These are phyloP conservation scores for Botrytis cinerea DNA, from an alignment of 2,329 filamentous ascomycete species.

Conservation along the genomic window DNA sequence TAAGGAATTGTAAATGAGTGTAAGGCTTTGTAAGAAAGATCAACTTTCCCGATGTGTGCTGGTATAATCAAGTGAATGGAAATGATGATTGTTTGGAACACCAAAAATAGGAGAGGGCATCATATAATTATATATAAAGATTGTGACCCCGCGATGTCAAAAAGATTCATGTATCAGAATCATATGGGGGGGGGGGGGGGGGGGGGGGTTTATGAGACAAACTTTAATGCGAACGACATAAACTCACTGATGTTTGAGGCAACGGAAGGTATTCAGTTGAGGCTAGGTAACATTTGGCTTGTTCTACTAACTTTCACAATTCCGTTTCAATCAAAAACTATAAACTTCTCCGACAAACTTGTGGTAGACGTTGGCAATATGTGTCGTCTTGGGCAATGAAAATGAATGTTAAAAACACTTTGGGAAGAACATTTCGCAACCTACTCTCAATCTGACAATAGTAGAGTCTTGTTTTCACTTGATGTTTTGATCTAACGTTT, in stretches of 20 bases:
- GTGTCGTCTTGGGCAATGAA: neutral
- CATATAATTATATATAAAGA: neutral
- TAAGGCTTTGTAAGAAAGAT: neutral
- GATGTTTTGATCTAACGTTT: neutral
- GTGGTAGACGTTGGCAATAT: neutral
- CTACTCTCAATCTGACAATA: neutral
- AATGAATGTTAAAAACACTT: too few species aligned
- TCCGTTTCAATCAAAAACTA: neutral
- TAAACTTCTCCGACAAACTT: neutral
- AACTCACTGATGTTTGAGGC: neutral
- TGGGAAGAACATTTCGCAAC: neutral
- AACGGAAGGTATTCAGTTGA: neutral
- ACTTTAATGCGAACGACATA: neutral
- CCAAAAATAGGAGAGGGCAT: neutral
- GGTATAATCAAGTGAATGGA: neutral
- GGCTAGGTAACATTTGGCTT: neutral
- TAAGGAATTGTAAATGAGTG: neutral
- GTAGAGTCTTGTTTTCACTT: neutral
- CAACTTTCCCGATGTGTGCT: neutral
- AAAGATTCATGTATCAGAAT: neutral
- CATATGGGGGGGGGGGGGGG: neutral
- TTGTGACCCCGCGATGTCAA: neutral
- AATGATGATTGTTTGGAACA: neutral
- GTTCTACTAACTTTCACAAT: neutral
- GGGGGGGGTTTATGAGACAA: conserved; percentile 1